Percentiles rank a stretch among this genome's conserved stretches.
phyloP scores from a whole-genome alignment of 208 protist genomes.

The Phytomonas francai region DNA sequence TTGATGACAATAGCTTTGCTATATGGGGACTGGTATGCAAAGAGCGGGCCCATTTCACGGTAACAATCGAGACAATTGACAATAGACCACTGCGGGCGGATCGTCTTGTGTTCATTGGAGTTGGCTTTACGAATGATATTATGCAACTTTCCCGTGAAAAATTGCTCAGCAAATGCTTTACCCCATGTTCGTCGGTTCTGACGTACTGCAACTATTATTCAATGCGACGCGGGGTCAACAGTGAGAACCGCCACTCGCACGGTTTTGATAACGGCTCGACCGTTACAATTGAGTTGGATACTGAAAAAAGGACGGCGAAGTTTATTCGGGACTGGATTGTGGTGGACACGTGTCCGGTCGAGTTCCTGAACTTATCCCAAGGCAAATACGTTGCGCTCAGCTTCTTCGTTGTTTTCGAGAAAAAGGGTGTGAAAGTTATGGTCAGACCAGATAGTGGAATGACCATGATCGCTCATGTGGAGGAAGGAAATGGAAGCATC shows the following conservation, averaged over 20 bases:
- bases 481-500: constrained; percentile 41
- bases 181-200: constrained; percentile 19
- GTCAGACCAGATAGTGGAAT: constrained; percentile 51
- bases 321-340: constrained; percentile 75
- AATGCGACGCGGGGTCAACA: constrained; percentile 40
- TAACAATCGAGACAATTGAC: constrained; percentile 56
- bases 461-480: constrained; percentile 33
- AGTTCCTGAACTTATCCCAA: constrained; percentile 3
- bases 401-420: constrained; percentile 79
- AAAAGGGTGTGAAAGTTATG: constrained; percentile 40
- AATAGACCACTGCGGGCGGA: constrained; percentile 19
- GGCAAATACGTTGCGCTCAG: constrained; percentile 12
- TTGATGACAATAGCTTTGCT: constrained; percentile 59
- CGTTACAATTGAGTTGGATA: constrained; percentile 68
- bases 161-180: constrained; percentile 51
- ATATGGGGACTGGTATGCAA: constrained; percentile 74
- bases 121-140: constrained; percentile 54
- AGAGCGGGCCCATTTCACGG: constrained; percentile 40
- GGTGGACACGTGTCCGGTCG: constrained; percentile 39
- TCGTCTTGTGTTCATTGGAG: constrained; percentile 50
- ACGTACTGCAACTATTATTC: constrained; percentile 74
- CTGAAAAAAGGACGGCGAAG: constrained; percentile 22
- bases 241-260: constrained; percentile 44
- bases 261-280: constrained; percentile 66
- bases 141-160: constrained; percentile 55